Evolutionary conservation across 352 stramenopile genomes (phyloP), one percentile per base, ranked within the genome.

Genomic region (Globisporangium nagaii): DNA sequence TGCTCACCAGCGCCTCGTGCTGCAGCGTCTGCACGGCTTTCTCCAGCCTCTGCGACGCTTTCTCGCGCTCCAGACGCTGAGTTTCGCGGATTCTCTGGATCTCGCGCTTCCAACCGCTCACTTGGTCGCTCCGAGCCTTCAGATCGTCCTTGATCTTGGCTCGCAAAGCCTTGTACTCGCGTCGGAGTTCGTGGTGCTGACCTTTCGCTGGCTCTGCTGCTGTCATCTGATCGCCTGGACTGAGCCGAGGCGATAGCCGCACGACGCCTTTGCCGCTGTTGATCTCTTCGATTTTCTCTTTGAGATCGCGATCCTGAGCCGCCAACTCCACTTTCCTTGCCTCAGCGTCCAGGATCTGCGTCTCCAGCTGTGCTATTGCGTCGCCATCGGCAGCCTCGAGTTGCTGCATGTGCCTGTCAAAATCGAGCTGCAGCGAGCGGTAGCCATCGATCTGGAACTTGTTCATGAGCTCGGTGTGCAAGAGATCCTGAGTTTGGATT

Each of bases 201-300:
- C 19, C 11, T 24, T 62, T 63, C 4, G 22, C 17, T 27, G 30
- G 9, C 8, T 58, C 41, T 8, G 31, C 25, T n/a, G n/a, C n/a
- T n/a, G n/a, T n/a, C n/a, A n/a, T n/a, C n/a, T n/a, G n/a, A n/a
- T n/a, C n/a, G n/a, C n/a, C n/a, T n/a, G n/a, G n/a, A n/a, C n/a
- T n/a, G n/a, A n/a, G n/a, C n/a, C 13, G 41, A 47, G 19, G 12
- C 30, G 46, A 30, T 27, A 3, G n/a, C 43, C 11, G 22, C 15
- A n/a, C 12, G 30, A 56, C 48, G 2, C 63, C 51, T 28, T 73
- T 75, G 12, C 77, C 72, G 47, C 74, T 79, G 56, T 88, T 73
- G 32, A 88, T 81, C 25, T 84, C 74, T 35, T 86, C 77, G 30
- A 88, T 86, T 24, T 62, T 46, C 32, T 69, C 67, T 25, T 70